Evolutionary conservation across 306 rosid genomes (phyloP).

Genomic region (Prunus davidiana): DNA sequence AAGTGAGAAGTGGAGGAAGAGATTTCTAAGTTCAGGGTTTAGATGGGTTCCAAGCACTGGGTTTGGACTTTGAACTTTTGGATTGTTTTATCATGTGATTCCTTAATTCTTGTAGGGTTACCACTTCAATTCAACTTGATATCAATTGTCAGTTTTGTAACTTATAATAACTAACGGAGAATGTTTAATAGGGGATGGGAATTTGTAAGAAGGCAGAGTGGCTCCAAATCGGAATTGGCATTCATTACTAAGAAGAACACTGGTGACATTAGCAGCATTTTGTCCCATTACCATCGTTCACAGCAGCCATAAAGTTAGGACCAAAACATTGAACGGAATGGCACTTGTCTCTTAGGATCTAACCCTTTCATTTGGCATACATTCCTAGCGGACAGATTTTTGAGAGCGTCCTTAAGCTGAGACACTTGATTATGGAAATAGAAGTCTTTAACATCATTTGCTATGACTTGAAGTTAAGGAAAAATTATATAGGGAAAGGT

Average conservation of each 20-base stretch:
- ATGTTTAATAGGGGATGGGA: not conserved
- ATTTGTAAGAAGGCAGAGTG: not conserved
- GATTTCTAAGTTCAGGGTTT: no score
- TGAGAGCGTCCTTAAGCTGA: not conserved
- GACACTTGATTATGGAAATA: not conserved
- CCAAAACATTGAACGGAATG: not conserved
- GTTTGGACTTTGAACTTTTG: not conserved
- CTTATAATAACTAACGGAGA: not conserved
- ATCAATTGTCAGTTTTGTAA: not conserved
- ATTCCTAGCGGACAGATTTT: not conserved
- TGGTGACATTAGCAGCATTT: not conserved
- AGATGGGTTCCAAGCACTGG: not conserved
- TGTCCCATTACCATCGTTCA: not conserved
- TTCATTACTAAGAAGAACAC: not conserved
- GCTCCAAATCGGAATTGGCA: not conserved
- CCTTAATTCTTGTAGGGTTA: not conserved
- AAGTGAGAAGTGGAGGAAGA: no score
- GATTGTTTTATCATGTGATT: not conserved
- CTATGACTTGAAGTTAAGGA: not conserved
- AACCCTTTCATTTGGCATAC: not conserved
- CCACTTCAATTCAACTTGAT: not conserved
- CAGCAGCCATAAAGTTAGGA: not conserved
- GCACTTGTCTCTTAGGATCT: not conserved
- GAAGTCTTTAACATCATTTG: not conserved
- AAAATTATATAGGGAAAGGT: not conserved